Base-by-base conservation (phyloP, 768 basidiomycete genomes). In the Vararia minispora region DNA sequence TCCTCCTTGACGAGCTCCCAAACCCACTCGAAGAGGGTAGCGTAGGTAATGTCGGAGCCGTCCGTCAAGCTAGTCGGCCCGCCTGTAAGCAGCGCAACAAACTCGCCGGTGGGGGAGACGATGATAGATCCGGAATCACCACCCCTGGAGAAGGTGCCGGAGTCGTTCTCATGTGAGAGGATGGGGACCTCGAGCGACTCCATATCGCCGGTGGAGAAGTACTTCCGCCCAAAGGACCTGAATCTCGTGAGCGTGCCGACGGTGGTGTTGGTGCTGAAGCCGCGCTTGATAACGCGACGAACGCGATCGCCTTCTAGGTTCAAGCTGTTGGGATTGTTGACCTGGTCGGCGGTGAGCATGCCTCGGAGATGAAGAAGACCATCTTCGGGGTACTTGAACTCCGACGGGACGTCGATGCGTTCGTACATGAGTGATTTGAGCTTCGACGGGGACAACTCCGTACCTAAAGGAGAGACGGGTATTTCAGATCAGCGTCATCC, bases 351-450 rank as follows among this genome's bases (percentile, higher is more conserved):
- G 38, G 44, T 43, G 22, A 55, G 44, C 28, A 55, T 55, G 52
- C 42, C 42, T 34, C 38, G 12, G 28, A 55, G 42, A 13, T 18
- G 14, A 26, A 51, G 39, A 28, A 55, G 52, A 42, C 54, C 39
- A 16, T 53, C n/a, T 2, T 35, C 28, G 28, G 54, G 54, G 40
- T 51, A 55, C 31, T 55, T 45, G 52, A 55, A 56, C 32, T 48
- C 47, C 18, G 52, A 47, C 11, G 42, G 49, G 17, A 37, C 53
- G 31, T 54, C 39, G n/a, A 32, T 36, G 18, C 28, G 45, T 32
- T 43, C 30, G 39, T 47, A 50, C 39, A 51, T 47, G 18, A 51
- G 31, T 16, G n/a, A 12, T 34, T 41, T 51, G 23, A 51, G 31
- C 28, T 40, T 41, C 12, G 18, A 21, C 10, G 18, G 21, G 45